These are phyloP conservation scores for Kalanchoe fedtschenkoi DNA, from an alignment of 164 flowering plant species.

Conservation along the genomic window DNA sequence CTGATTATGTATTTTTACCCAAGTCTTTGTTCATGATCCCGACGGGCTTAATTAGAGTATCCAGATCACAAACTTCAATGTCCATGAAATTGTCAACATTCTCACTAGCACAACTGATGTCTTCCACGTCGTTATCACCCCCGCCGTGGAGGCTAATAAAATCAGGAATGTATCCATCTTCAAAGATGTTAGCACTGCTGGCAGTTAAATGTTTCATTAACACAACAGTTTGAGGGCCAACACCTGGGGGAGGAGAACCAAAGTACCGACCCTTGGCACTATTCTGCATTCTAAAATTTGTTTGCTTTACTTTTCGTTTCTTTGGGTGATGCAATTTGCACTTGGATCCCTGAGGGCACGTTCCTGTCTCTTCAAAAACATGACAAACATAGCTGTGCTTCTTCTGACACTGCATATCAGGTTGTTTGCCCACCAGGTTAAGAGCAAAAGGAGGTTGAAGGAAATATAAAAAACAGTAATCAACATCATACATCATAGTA, in stretches of 20 bases:
- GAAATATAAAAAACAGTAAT: background rate
- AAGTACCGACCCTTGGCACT: conserved; percentile 59
- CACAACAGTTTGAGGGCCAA: conserved; percentile 13
- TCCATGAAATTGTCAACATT: background rate
- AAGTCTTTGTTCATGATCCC: conserved; percentile 3
- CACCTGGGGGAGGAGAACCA: conserved; percentile 22
- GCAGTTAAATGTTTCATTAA: conserved; percentile 16
- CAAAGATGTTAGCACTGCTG: conserved; percentile 19
- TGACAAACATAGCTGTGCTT: conserved; percentile 92
- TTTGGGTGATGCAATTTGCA: conserved; percentile 97
- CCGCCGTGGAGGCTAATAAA: conserved; percentile 51
- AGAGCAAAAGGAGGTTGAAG: conserved; percentile 2
- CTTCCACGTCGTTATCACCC: conserved; percentile 34
- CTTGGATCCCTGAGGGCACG: conserved; percentile 48
- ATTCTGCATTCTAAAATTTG: conserved; percentile 31
- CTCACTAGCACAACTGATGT: conserved; percentile 5
- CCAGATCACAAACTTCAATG: background rate
- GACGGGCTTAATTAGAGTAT: background rate
- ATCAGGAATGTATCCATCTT: conserved; percentile 37
- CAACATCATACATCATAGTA: background rate
- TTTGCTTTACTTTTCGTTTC: conserved; percentile 30
- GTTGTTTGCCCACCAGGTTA: conserved; percentile 15
- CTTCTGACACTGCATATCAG: conserved; percentile 72
- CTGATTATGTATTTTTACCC: too few species aligned
- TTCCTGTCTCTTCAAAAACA: conserved; percentile 57